Percentiles rank a stretch among this genome's conserved stretches.
These are phyloP conservation scores for Gautieria morchelliformis DNA, from an alignment of 768 basidiomycete genomes.

Conservation along the genomic window DNA sequence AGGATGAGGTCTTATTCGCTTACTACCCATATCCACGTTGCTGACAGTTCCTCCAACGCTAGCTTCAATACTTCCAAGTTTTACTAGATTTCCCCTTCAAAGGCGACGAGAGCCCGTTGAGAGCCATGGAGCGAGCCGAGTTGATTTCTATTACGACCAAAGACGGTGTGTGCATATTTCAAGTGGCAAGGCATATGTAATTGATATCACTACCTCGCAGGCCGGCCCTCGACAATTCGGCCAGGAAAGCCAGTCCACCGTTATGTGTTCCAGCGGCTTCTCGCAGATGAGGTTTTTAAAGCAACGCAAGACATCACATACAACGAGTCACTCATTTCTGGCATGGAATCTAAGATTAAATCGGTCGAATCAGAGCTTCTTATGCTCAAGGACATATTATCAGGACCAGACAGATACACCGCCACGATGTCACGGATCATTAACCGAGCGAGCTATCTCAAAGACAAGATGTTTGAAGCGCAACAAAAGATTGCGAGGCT, in stretches of 20 bases:
- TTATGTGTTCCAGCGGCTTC: slow-evolving; percentile 72
- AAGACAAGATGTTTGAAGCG: slow-evolving; percentile 65
- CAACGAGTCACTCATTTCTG: slow-evolving; percentile 47
- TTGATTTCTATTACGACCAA: slow-evolving; percentile 70
- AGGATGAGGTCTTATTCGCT: slow-evolving; percentile 39
- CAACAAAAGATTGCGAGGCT: slow-evolving; percentile 58
- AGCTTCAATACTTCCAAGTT: slow-evolving; percentile 78
- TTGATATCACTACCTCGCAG: slow-evolving; percentile 25
- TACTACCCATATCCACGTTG: background rate
- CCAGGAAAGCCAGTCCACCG: slow-evolving; percentile 89
- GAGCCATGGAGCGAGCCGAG: slow-evolving; percentile 83
- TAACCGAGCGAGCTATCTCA: slow-evolving; percentile 54
- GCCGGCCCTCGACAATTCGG: slow-evolving; percentile 72
- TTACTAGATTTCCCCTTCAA: slow-evolving; percentile 84
- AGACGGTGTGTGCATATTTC: slow-evolving; percentile 41
- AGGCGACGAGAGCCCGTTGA: slow-evolving; percentile 72
- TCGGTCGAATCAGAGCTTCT: slow-evolving; percentile 70
- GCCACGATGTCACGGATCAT: slow-evolving; percentile 35
- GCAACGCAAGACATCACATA: slow-evolving; percentile 75
- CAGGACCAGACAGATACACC: slow-evolving; percentile 30
- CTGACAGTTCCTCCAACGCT: background rate
- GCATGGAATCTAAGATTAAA: slow-evolving; percentile 55
- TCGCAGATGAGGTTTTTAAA: slow-evolving; percentile 62
- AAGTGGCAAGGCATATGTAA: too few relatives aligned
- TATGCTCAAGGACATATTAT: slow-evolving; percentile 55